Evolutionary conservation across 148 eudicot genomes (phyloP).

Genomic region (Camellia granthamiana): DNA sequence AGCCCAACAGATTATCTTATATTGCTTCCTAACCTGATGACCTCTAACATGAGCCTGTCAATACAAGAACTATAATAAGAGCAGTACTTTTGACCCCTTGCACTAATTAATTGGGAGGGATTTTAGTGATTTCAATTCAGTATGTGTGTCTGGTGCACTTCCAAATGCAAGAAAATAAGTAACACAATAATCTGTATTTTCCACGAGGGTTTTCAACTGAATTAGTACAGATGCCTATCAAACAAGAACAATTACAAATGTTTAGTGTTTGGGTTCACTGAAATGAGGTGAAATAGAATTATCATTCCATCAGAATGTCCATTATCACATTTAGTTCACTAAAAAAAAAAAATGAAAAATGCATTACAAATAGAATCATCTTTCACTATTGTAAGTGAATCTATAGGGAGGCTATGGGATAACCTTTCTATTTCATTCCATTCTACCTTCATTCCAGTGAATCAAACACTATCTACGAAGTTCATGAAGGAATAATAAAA

Average conservation of each 20-base stretch:
- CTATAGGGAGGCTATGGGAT: no score
- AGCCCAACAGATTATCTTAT: conserved; percentile 81
- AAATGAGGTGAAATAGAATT: no score
- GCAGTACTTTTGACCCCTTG: background rate
- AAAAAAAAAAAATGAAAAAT: no score
- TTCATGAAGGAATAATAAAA: background rate
- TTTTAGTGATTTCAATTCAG: background rate
- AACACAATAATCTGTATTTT: background rate
- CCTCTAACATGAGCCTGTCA: conserved; percentile 97
- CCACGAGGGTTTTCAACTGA: background rate
- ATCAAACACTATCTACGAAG: background rate
- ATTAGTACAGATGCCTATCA: background rate
- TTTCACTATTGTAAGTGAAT: no score
- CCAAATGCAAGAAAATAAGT: conserved; percentile 4
- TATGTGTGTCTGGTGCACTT: background rate
- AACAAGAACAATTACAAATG: background rate
- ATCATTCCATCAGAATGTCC: no score
- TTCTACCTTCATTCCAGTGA: no score
- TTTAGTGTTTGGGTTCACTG: no score
- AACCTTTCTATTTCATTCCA: no score
- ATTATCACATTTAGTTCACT: no score
- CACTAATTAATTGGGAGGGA: background rate
- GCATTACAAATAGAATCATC: no score
- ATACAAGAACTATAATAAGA: conserved; percentile 21
- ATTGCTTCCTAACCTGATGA: conserved; percentile 77